Percentiles rank a stretch among this genome's conserved stretches.
Evolutionary conservation across 257 asterid genomes (phyloP).

Genomic region (Solanum corneliomulleri): DNA sequence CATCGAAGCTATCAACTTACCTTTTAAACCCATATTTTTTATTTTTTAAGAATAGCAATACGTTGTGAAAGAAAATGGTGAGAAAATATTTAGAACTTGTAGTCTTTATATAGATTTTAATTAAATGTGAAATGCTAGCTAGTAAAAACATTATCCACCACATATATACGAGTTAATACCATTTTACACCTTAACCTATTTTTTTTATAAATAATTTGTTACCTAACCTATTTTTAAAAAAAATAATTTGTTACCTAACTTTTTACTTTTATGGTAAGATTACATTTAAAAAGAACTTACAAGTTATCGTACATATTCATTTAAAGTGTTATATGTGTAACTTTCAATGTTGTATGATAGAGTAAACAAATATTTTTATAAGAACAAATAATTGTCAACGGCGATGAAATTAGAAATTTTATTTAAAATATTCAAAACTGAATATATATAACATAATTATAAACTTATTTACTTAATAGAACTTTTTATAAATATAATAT

Average conservation of each 20-base stretch:
- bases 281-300: background rate
- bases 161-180: background rate
- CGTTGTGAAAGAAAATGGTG: background rate
- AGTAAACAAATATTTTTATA: too few relatives aligned
- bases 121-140: background rate
- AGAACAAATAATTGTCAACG: too few relatives aligned
- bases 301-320: too few relatives aligned
- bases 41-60: background rate
- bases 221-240: background rate
- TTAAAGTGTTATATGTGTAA: too few relatives aligned
- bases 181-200: background rate
- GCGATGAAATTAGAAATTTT: too few relatives aligned
- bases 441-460: too few relatives aligned
- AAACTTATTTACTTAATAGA: too few relatives aligned
- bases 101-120: too few relatives aligned
- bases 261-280: background rate
- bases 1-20: background rate
- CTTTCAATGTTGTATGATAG: too few relatives aligned
- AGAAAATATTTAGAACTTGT: background rate
- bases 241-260: background rate
- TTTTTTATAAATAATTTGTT: background rate
- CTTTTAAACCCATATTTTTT: background rate
- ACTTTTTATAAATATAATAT: too few relatives aligned
- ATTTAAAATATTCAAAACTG: too few relatives aligned
- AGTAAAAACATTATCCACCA: background rate